Evolutionary conservation across 371 early-diverging fungal species (phyloP).

Genomic region (Rhizopus stolonifer): DNA sequence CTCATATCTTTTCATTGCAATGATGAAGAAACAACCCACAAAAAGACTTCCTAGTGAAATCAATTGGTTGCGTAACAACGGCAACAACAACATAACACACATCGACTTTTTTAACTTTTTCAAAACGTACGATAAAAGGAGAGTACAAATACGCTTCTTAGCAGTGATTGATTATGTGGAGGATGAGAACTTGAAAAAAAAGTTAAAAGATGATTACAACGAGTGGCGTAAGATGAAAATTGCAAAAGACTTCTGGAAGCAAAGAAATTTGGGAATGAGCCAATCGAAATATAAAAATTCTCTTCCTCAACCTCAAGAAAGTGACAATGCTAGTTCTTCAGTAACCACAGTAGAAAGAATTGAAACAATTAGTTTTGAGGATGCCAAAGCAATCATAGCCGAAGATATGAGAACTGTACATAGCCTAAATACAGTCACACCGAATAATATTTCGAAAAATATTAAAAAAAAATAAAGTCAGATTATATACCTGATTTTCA

Average conservation of each 20-base stretch:
- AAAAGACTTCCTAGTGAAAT: too few species aligned
- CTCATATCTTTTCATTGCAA: too few species aligned
- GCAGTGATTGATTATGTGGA: constrained; percentile 12
- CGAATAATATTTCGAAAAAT: too few species aligned
- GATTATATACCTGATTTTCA: too few species aligned
- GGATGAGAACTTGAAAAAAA: constrained; percentile 19
- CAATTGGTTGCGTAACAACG: too few species aligned
- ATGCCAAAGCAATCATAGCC: constrained; percentile 16
- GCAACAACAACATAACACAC: too few species aligned
- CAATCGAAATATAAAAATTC: constrained; percentile 5
- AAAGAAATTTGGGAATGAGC: constrained; percentile 13
- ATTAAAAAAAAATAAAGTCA: too few species aligned
- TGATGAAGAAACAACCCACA: too few species aligned
- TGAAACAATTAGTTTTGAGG: constrained; percentile 16
- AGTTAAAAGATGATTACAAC: constrained; percentile 18
- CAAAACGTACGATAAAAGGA: constrained; percentile 17
- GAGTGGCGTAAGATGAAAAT: constrained; percentile 13
- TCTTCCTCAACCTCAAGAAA: constrained; percentile 11
- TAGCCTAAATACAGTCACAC: constrained; percentile 6
- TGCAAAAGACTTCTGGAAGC: constrained; percentile 22
- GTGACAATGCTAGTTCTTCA: constrained; percentile 11
- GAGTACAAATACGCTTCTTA: constrained; percentile 18
- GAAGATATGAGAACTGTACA: constrained; percentile 4
- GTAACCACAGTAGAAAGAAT: constrained; percentile 12
- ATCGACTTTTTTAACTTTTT: too few species aligned